phyloP scores from a whole-genome alignment of 768 basidiomycete species.

The Pisolithus albus region DNA sequence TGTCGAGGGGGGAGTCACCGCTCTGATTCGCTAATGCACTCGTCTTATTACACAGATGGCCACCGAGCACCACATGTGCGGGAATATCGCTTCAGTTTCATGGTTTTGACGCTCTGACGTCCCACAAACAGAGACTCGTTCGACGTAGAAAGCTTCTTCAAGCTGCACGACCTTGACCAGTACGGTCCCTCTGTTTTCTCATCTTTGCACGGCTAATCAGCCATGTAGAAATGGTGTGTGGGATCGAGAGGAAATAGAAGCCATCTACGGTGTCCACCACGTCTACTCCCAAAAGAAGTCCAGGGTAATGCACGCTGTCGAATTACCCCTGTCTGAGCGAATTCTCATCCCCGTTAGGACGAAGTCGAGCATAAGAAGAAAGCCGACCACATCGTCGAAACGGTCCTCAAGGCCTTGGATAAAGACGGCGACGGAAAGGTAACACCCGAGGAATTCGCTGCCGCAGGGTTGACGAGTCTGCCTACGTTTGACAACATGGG shows the following conservation, averaged over 20 bases:
- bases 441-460: slow-evolving; percentile 62
- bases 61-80: slow-evolving; percentile 80
- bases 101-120: neutral
- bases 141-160: slow-evolving; percentile 85
- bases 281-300: slow-evolving; percentile 79
- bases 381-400: slow-evolving; percentile 68
- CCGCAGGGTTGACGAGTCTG: slow-evolving; percentile 65
- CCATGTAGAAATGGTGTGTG: slow-evolving; percentile 66
- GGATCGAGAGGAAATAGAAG: slow-evolving; percentile 86
- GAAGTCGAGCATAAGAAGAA: slow-evolving; percentile 76
- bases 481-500: slow-evolving; percentile 81
- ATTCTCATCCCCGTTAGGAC: slow-evolving; percentile 37
- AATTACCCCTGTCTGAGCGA: neutral
- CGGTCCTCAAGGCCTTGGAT: slow-evolving; percentile 67
- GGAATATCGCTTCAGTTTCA: neutral
- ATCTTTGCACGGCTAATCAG: neutral
- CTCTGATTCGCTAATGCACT: slow-evolving; percentile 11
- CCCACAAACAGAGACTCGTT: slow-evolving; percentile 61
- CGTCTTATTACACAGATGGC: slow-evolving; percentile 56
- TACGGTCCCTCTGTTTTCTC: slow-evolving; percentile 24
- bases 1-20: slow-evolving; percentile 1
- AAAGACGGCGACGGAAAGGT: slow-evolving; percentile 66
- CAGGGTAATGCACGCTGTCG: slow-evolving; percentile 35
- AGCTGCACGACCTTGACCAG: slow-evolving; percentile 89
- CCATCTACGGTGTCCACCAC: slow-evolving; percentile 94